Percentiles rank a stretch among this genome's conserved stretches.
These are phyloP conservation scores for Puya raimondii DNA, from an alignment of 176 grass and related monocot species.

Conservation along the genomic window DNA sequence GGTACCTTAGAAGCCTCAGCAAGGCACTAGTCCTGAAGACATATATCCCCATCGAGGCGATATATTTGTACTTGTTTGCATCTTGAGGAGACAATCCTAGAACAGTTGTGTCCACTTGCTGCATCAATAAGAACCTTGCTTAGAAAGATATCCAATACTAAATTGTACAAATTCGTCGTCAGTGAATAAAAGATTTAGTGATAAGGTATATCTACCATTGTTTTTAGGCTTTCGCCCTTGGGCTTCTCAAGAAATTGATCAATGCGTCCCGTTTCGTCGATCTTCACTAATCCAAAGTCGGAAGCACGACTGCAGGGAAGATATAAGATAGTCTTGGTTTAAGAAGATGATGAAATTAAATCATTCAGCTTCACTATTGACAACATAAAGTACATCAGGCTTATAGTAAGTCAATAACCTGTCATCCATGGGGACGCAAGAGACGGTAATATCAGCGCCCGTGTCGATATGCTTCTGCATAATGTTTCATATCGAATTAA, in stretches of 20 bases:
- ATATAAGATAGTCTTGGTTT: neutral
- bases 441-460: conserved; percentile 66
- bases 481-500: neutral
- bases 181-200: neutral
- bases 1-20: conserved; percentile 57
- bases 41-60: conserved; percentile 84
- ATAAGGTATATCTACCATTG: conserved; percentile 42
- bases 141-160: neutral
- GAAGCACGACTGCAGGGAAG: conserved; percentile 54
- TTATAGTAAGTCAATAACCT: conserved; percentile 19
- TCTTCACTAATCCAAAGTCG: conserved; percentile 73
- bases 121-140: conserved; percentile 15
- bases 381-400: no score
- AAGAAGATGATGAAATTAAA: neutral
- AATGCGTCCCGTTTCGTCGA: conserved; percentile 40
- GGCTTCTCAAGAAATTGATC: conserved; percentile 69
- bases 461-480: conserved; percentile 66
- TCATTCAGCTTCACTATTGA: no score
- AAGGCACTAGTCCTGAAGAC: conserved; percentile 59
- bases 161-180: conserved; percentile 11
- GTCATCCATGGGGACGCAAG: conserved; percentile 63
- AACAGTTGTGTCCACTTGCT: conserved; percentile 47
- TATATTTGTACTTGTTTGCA: conserved; percentile 42
- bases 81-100: conserved; percentile 44
- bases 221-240: conserved; percentile 57